Evolutionary conservation across 306 rosid genomes (phyloP).

Genomic region (Malus sieversii): DNA sequence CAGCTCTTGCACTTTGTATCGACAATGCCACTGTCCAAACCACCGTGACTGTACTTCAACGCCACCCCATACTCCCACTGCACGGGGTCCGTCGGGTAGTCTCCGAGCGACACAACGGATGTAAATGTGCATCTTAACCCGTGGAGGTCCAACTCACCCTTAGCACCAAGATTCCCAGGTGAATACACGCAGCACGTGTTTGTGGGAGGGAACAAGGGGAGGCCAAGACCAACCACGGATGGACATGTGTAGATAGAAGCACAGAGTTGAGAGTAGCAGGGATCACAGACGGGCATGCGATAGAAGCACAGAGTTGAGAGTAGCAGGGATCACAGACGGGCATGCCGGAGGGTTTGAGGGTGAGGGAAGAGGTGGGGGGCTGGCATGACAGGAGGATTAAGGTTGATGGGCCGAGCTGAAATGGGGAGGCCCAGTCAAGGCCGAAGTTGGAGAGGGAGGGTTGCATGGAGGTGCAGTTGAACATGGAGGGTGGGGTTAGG

Average conservation of each 20-base stretch:
- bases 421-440: slow-evolving; percentile 54
- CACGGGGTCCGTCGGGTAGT: slow-evolving; percentile 41
- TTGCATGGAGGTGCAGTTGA: slow-evolving; percentile 55
- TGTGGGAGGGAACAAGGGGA: slow-evolving; percentile 45
- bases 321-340: slow-evolving; percentile 43
- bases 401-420: slow-evolving; percentile 46
- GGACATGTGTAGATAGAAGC: slow-evolving; percentile 59
- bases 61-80: slow-evolving; percentile 54
- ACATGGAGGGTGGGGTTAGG: slow-evolving; percentile 47
- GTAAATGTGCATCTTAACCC: slow-evolving; percentile 38
- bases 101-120: slow-evolving; percentile 43
- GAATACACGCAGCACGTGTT: slow-evolving; percentile 64
- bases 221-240: slow-evolving; percentile 28
- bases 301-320: slow-evolving; percentile 49
- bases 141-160: slow-evolving; percentile 38
- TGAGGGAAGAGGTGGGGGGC: slow-evolving; percentile 35
- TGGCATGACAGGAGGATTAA: slow-evolving; percentile 59
- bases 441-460: slow-evolving; percentile 34
- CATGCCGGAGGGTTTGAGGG: slow-evolving; percentile 11
- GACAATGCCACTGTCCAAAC: slow-evolving; percentile 26
- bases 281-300: slow-evolving; percentile 44
- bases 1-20: slow-evolving; percentile 39
- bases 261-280: slow-evolving; percentile 44
- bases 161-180: slow-evolving; percentile 40
- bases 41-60: slow-evolving; percentile 30